phyloP scores from a whole-genome alignment of 805 yeast genomes.

The Trichomonascus vanleenenianus region DNA sequence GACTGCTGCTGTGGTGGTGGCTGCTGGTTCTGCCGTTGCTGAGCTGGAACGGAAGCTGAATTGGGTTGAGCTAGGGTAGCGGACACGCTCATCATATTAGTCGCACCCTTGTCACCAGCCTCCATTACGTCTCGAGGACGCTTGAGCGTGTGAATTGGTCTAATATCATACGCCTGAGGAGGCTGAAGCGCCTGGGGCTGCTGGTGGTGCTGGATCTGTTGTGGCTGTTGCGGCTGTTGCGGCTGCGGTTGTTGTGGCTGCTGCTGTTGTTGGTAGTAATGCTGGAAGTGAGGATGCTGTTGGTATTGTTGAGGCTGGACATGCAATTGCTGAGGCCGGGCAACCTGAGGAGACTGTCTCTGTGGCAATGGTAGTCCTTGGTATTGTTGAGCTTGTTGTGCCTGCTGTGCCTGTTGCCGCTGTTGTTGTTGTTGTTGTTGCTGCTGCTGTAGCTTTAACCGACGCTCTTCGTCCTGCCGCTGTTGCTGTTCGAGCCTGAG shows the following conservation, averaged over 20 bases:
- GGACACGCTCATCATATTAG: slow-evolving; percentile 4
- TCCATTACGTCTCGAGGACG: slow-evolving; percentile 1
- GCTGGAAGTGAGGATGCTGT: slow-evolving; percentile 13
- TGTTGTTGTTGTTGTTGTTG: slow-evolving; percentile 13
- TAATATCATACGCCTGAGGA: not conserved
- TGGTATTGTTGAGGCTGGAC: slow-evolving; percentile 10
- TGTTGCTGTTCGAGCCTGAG: slow-evolving; percentile 3
- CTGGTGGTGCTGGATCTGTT: slow-evolving; percentile 8
- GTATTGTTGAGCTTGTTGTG: slow-evolving; percentile 12
- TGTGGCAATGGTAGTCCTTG: slow-evolving; percentile 9
- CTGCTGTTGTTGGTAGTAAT: slow-evolving; percentile 6
- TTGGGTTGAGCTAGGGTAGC: slow-evolving; percentile 7
- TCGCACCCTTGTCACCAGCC: not conserved
- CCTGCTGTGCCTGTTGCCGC: slow-evolving; percentile 15
- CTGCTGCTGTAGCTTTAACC: not conserved
- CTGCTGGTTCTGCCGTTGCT: not conserved
- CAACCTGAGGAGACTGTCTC: slow-evolving; percentile 2
- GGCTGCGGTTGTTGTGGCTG: slow-evolving; percentile 15
- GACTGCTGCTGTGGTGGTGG: not conserved
- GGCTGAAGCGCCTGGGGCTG: slow-evolving; percentile 3
- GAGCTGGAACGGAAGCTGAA: not conserved
- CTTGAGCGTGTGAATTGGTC: not conserved
- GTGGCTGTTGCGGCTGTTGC: slow-evolving; percentile 9
- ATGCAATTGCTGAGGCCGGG: slow-evolving; percentile 20
- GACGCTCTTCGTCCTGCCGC: not conserved